Percentiles rank a stretch among this genome's conserved stretches.
Evolutionary conservation across 805 yeast genomes (phyloP).

Genomic region (Candida andamanensis): DNA sequence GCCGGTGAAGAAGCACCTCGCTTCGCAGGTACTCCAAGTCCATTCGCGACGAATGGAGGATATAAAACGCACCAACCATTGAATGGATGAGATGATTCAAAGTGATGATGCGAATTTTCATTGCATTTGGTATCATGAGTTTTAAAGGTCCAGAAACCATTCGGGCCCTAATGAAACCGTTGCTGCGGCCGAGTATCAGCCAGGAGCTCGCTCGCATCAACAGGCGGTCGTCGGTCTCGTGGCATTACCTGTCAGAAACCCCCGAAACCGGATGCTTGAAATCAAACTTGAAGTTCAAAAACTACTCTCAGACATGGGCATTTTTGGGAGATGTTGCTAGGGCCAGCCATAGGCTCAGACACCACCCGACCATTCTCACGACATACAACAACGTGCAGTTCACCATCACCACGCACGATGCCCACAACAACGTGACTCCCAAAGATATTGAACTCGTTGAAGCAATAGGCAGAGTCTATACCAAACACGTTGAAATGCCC

Average conservation of each 20-base stretch:
- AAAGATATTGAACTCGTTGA: constrained; percentile 56
- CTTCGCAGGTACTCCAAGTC: constrained; percentile 21
- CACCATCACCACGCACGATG: constrained; percentile 62
- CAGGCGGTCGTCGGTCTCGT: no score
- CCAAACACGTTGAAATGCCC: constrained; percentile 1
- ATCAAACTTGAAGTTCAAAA: constrained; percentile 30
- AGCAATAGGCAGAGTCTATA: constrained; percentile 16
- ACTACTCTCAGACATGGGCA: constrained; percentile 62
- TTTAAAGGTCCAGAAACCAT: no score
- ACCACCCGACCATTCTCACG: constrained; percentile 67
- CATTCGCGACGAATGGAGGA: constrained; percentile 30
- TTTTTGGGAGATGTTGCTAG: constrained; percentile 55
- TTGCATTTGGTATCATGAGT: no score
- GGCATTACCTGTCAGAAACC: no score
- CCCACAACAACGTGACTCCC: constrained; percentile 43
- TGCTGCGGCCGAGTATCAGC: neutral
- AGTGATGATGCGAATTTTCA: no score
- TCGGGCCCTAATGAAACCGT: neutral
- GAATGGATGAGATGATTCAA: no score
- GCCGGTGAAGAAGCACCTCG: constrained; percentile 30
- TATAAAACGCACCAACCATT: constrained; percentile 37
- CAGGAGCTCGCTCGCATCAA: constrained; percentile 1
- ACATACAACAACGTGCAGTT: constrained; percentile 56
- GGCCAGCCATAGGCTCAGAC: constrained; percentile 54
- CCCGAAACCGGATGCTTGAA: neutral